Evolutionary conservation across 2,329 filamentous ascomycete species (phyloP).

Genomic region (Pestalotiopsis sp.): DNA sequence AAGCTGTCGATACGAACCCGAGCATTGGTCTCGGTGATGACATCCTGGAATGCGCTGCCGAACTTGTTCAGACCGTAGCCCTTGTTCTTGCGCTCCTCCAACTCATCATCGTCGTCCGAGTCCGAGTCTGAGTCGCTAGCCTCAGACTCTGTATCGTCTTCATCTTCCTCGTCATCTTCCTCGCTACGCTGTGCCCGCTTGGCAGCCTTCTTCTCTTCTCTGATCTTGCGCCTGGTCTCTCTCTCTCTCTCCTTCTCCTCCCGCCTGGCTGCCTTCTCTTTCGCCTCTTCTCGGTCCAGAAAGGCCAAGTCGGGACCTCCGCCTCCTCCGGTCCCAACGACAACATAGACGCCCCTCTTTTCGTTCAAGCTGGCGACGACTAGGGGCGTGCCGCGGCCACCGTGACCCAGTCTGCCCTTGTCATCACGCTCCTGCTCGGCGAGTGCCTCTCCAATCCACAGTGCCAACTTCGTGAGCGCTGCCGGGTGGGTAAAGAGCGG

Average conservation of each 20-base stretch:
- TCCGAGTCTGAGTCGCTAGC: slow-evolving; percentile 54
- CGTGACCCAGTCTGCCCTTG: slow-evolving; percentile 69
- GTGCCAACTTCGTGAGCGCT: slow-evolving; percentile 87
- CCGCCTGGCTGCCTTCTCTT: slow-evolving; percentile 63
- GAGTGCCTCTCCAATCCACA: slow-evolving; percentile 94
- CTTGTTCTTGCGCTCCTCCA: slow-evolving; percentile 55
- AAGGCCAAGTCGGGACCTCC: slow-evolving; percentile 74
- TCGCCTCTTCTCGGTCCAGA: slow-evolving; percentile 67
- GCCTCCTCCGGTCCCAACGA: slow-evolving; percentile 90
- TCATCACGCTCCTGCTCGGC: slow-evolving; percentile 82
- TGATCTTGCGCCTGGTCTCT: slow-evolving; percentile 59
- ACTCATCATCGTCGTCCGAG: slow-evolving; percentile 53
- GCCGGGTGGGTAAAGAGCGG: slow-evolving; percentile 91
- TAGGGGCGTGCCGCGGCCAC: slow-evolving; percentile 77
- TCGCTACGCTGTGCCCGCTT: slow-evolving; percentile 50
- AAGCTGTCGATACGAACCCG: slow-evolving; percentile 93
- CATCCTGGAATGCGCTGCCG: slow-evolving; percentile 93
- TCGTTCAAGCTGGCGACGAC: slow-evolving; percentile 92
- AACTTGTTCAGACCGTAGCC: slow-evolving; percentile 86
- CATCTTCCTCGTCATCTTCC: slow-evolving; percentile 52
- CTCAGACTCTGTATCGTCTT: slow-evolving; percentile 54
- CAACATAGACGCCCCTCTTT: slow-evolving; percentile 81
- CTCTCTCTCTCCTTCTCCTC: slow-evolving; percentile 65
- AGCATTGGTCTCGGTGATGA: slow-evolving; percentile 87
- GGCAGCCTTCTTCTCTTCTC: slow-evolving; percentile 63